Percentiles rank a stretch among this genome's conserved stretches.
Conservation (phyloP, 768 basidiomycete genomes). For the Sutorius australiensis region DNA sequence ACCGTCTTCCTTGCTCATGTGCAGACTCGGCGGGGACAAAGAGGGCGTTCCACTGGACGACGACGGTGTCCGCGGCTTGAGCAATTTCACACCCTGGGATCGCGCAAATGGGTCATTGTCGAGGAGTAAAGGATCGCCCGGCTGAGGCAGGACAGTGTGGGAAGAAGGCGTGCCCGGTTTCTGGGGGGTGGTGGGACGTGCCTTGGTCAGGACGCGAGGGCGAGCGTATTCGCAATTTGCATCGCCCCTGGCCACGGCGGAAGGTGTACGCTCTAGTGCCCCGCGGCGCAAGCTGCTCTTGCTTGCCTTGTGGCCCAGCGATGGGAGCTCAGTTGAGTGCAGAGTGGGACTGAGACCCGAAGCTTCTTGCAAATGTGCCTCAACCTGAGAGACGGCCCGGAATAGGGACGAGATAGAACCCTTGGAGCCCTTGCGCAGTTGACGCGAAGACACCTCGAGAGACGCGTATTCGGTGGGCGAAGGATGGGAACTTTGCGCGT, state of each 20-base stretch:
- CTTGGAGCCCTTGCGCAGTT: slow-evolving; percentile 3
- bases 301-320: slow-evolving; percentile 16
- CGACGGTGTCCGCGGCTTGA: slow-evolving; percentile 24
- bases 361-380: slow-evolving; percentile 1
- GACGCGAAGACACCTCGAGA: slow-evolving; percentile 2
- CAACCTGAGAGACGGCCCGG: not conserved
- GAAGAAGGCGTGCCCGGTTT: slow-evolving; percentile 12
- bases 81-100: slow-evolving; percentile 48
- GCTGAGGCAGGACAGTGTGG: slow-evolving; percentile 7
- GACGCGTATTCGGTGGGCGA: slow-evolving; percentile 23
- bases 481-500: slow-evolving; percentile 19
- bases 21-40: not conserved
- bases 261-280: slow-evolving; percentile 10
- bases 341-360: not conserved
- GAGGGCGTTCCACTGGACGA: not conserved
- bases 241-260: slow-evolving; percentile 10
- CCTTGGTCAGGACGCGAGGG: slow-evolving; percentile 29
- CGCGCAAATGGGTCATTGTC: slow-evolving; percentile 49
- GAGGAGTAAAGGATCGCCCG: slow-evolving; percentile 25
- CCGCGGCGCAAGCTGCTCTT: slow-evolving; percentile 5
- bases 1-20: slow-evolving; percentile 3
- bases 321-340: slow-evolving; percentile 13
- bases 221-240: slow-evolving; percentile 13
- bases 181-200: slow-evolving; percentile 33
- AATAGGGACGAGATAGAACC: not conserved